Evolutionary conservation across 2,329 filamentous ascomycete species (phyloP).

Genomic region (Fusarium coffeatum): DNA sequence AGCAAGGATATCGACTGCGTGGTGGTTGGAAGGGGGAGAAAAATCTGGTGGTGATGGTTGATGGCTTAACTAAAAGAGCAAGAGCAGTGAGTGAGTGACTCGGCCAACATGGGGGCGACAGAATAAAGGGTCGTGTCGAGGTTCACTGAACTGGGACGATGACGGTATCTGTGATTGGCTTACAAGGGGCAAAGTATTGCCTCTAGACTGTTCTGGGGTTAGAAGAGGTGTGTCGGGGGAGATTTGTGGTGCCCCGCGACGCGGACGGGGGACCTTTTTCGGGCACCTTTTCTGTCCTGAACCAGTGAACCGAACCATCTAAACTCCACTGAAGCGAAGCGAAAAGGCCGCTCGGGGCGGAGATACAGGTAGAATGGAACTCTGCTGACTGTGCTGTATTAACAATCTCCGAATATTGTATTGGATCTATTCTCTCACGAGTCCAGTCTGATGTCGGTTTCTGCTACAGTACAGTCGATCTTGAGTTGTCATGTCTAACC

Average conservation of each 20-base stretch:
- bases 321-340: conserved; percentile 22
- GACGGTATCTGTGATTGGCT: conserved; percentile 22
- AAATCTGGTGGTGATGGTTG: conserved; percentile 23
- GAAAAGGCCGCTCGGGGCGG: conserved; percentile 19
- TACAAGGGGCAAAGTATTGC: not conserved
- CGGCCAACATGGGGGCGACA: conserved; percentile 22
- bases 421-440: not conserved
- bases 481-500: not conserved
- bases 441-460: not conserved
- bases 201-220: not conserved
- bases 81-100: conserved; percentile 10
- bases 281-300: not conserved
- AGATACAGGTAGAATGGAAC: conserved; percentile 5
- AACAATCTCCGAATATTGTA: not conserved
- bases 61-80: not conserved
- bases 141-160: conserved; percentile 8
- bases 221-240: conserved; percentile 23
- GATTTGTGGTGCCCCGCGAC: conserved; percentile 15
- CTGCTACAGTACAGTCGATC: not conserved
- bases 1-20: not conserved
- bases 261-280: not conserved
- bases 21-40: conserved; percentile 3
- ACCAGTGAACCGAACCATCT: not conserved
- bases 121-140: conserved; percentile 29
- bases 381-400: conserved; percentile 6